Conservation (phyloP, 148 eudicot species). For the Nepenthes mirabilis region DNA sequence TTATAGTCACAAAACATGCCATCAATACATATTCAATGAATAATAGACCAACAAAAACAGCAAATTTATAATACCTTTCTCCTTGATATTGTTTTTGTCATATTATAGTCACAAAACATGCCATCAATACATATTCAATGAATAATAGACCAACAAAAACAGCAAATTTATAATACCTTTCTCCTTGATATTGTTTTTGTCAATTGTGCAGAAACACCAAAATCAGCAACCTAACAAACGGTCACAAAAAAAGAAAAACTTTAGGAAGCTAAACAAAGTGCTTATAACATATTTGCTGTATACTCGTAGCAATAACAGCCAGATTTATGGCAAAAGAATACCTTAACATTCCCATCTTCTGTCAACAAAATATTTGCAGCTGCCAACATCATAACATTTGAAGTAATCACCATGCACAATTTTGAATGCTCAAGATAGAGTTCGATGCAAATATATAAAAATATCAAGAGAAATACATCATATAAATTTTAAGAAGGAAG, state of each 20-base stretch:
- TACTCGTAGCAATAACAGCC: neutral
- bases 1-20: too few relatives aligned
- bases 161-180: slow-evolving; percentile 38
- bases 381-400: slow-evolving; percentile 28
- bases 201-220: slow-evolving; percentile 94
- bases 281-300: too few relatives aligned
- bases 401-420: neutral
- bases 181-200: slow-evolving; percentile 92
- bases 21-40: too few relatives aligned
- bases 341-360: slow-evolving; percentile 97
- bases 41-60: too few relatives aligned
- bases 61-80: slow-evolving; percentile 51
- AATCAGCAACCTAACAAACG: slow-evolving; percentile 79
- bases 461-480: too few relatives aligned
- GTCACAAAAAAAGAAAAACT: slow-evolving; percentile 8
- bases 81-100: slow-evolving; percentile 88
- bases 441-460: neutral
- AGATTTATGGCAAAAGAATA: slow-evolving; percentile 9
- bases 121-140: too few relatives aligned
- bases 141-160: too few relatives aligned
- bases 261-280: neutral
- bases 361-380: slow-evolving; percentile 94
- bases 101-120: too few relatives aligned
- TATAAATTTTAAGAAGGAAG: neutral
- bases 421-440: neutral